Evolutionary conservation across 768 basidiomycete genomes (phyloP).

Genomic region (Leccinellum albellum): DNA sequence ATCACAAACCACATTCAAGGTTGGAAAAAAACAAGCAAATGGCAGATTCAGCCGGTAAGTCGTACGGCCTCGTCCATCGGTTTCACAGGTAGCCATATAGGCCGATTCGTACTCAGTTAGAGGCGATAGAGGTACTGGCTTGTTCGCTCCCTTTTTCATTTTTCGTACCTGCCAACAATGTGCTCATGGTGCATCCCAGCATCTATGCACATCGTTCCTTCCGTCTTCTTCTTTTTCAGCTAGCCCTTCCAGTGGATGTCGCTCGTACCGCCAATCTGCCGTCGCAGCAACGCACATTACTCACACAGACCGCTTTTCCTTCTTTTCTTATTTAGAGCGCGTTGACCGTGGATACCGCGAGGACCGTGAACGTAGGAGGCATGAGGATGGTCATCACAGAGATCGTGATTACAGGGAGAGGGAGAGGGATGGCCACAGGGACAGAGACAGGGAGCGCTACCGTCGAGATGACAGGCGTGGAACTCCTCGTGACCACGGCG

Average conservation of each 20-base stretch:
- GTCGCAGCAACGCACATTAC: constrained; percentile 43
- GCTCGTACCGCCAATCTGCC: constrained; percentile 40
- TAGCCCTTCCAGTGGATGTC: constrained; percentile 52
- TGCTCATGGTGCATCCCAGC: constrained; percentile 60
- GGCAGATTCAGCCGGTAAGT: constrained; percentile 60
- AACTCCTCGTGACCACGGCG: constrained; percentile 42
- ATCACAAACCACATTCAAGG: constrained; percentile 24
- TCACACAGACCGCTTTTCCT: constrained; percentile 47
- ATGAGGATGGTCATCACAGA: constrained; percentile 52
- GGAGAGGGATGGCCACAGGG: constrained; percentile 27
- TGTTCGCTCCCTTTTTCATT: constrained; percentile 25
- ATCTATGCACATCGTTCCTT: constrained; percentile 44
- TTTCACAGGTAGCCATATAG: constrained; percentile 29
- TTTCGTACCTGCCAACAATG: constrained; percentile 46
- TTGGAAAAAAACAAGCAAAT: constrained; percentile 25
- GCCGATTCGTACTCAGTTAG: constrained; percentile 28
- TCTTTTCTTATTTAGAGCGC: constrained; percentile 45
- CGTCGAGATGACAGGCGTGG: constrained; percentile 52
- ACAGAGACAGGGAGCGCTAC: constrained; percentile 36
- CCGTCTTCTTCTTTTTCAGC: constrained; percentile 40
- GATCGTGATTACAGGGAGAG: constrained; percentile 49
- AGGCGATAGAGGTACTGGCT: constrained; percentile 32
- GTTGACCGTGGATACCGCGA: constrained; percentile 53
- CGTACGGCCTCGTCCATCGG: constrained; percentile 12
- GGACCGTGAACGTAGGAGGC: constrained; percentile 64